Percentiles rank a stretch among this genome's conserved stretches.
These are phyloP conservation scores for Alopecurus myosuroides DNA, from an alignment of 176 grass and related monocot species.

Conservation along the genomic window DNA sequence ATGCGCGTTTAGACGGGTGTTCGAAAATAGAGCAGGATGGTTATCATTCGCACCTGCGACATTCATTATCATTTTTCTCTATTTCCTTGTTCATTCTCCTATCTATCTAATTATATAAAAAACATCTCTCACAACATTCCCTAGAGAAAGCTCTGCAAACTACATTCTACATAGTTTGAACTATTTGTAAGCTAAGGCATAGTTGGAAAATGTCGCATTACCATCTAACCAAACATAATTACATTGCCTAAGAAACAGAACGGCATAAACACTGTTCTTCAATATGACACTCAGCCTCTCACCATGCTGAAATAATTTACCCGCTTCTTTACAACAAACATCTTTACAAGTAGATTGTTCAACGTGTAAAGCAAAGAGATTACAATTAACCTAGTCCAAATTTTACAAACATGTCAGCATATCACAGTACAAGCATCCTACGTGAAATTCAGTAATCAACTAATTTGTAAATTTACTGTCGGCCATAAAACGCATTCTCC, in stretches of 20 bases:
- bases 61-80: conserved; percentile 33
- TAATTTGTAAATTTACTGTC: neutral
- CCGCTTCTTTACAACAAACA: neutral
- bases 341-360: neutral
- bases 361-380: neutral
- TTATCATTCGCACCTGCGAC: conserved; percentile 26
- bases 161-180: neutral
- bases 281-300: neutral
- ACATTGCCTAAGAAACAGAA: no score
- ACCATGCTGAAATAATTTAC: neutral
- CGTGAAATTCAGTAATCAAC: neutral
- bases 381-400: no score
- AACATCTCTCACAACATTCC: conserved; percentile 48
- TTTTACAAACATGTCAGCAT: neutral
- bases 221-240: no score
- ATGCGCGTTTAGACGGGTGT: neutral
- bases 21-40: conserved; percentile 12
- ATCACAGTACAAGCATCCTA: neutral
- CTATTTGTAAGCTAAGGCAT: neutral
- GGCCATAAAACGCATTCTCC: no score
- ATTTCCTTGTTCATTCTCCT: conserved; percentile 36
- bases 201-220: neutral
- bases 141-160: conserved; percentile 41
- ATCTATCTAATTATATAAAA: conserved; percentile 54
- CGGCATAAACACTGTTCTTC: no score